Evolutionary conservation across 495 filamentous ascomycete species (phyloP).

Genomic region (Hypoxylon intermedium): DNA sequence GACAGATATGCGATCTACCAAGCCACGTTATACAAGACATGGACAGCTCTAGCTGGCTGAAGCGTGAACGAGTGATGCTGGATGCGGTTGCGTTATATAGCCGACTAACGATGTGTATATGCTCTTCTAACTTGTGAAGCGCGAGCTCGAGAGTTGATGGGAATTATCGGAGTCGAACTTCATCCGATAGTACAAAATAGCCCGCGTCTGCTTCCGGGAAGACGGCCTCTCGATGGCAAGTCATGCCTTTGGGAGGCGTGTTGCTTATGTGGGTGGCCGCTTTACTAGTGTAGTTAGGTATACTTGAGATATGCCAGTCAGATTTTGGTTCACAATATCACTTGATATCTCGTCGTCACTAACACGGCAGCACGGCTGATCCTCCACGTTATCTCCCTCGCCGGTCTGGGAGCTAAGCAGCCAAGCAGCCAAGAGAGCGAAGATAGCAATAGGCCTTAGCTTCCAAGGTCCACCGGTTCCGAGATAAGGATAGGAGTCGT

Average conservation of each 20-base stretch:
- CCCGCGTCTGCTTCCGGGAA: slow-evolving; percentile 3
- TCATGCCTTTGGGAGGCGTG: slow-evolving; percentile 12
- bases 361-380: background rate
- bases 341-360: too few relatives aligned
- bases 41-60: background rate
- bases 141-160: slow-evolving; percentile 6
- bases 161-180: too few relatives aligned
- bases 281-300: too few relatives aligned
- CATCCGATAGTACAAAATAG: slow-evolving; percentile 13
- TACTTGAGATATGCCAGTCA: too few relatives aligned
- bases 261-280: slow-evolving; percentile 10
- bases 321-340: too few relatives aligned
- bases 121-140: background rate
- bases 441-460: slow-evolving; percentile 7
- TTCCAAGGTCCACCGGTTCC: slow-evolving; percentile 14
- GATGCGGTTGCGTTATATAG: background rate
- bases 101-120: background rate
- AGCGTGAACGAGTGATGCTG: background rate
- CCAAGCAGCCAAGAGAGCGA: slow-evolving; percentile 1
- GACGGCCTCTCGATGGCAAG: background rate
- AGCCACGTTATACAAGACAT: background rate
- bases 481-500: slow-evolving; percentile 36
- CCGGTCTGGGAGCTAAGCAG: too few relatives aligned
- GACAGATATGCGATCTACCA: background rate
- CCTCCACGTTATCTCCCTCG: slow-evolving; percentile 25